Percentiles rank a stretch among this genome's conserved stretches.
These are phyloP conservation scores for Ensete ventricosum DNA, from an alignment of 176 grass and related monocot genomes.

Conservation along the genomic window DNA sequence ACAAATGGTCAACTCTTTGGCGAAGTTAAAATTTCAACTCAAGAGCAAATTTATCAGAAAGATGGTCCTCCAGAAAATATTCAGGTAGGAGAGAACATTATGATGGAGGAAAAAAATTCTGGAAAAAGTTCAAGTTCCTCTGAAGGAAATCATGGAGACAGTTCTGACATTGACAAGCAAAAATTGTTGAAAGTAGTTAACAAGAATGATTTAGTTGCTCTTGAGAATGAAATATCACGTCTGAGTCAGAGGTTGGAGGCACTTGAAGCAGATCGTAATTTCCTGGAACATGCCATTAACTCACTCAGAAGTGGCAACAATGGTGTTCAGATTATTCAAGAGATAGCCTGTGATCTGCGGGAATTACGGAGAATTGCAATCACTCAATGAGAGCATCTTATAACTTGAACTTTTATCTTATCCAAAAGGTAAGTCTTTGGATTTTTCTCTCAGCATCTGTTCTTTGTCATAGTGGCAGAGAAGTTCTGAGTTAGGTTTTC, in stretches of 20 bases:
- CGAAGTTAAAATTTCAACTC: no score
- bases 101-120: background rate
- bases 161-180: background rate
- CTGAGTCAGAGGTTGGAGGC: conserved; percentile 48
- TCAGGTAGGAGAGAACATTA: background rate
- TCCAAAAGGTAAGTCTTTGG: no score
- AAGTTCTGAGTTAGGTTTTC: no score
- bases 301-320: conserved; percentile 48
- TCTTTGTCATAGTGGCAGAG: no score
- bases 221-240: conserved; percentile 42
- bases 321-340: conserved; percentile 46
- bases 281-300: conserved; percentile 70
- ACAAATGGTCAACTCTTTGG: background rate
- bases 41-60: background rate
- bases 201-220: conserved; percentile 25
- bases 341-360: conserved; percentile 49
- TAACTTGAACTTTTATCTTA: no score
- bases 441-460: no score
- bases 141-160: background rate
- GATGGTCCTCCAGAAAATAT: background rate
- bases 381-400: conserved; percentile 24
- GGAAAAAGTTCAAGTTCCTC: background rate
- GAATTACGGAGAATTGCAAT: conserved; percentile 45
- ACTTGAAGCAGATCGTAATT: conserved; percentile 58
- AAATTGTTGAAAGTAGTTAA: background rate